A percentile compares a stretch with the other conserved stretches of the same genome.
Evolutionary conservation across 768 basidiomycete genomes (phyloP).

Genomic region (Inosperma sp.): DNA sequence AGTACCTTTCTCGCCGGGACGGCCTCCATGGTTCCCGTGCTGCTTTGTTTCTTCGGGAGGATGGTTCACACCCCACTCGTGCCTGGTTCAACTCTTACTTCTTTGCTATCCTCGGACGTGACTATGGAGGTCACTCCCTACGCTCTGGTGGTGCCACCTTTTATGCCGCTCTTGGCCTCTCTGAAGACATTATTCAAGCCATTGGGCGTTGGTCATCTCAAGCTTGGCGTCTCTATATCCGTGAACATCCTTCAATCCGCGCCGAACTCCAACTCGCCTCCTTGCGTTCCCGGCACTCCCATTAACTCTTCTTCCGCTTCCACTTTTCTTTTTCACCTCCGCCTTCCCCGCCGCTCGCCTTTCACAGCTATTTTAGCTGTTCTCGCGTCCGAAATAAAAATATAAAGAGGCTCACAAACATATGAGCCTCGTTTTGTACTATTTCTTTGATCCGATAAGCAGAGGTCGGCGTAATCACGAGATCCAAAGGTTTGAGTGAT

Average conservation of each 20-base stretch:
- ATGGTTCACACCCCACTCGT: not conserved
- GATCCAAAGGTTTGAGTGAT: too few relatives aligned
- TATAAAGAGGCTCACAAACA: too few relatives aligned
- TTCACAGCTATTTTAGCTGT: too few relatives aligned
- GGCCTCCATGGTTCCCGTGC: conserved; percentile 8
- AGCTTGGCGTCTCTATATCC: conserved; percentile 16
- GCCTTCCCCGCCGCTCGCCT: not conserved
- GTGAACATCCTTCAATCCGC: conserved; percentile 8
- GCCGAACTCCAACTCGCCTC: conserved; percentile 1
- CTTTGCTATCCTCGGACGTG: not conserved
- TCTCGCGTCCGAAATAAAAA: too few relatives aligned
- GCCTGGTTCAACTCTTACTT: not conserved
- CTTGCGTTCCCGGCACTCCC: not conserved
- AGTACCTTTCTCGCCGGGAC: conserved; percentile 16
- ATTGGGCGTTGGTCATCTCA: conserved; percentile 13
- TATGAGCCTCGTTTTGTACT: too few relatives aligned
- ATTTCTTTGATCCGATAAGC: too few relatives aligned
- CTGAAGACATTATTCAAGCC: conserved; percentile 13
- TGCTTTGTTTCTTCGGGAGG: not conserved
- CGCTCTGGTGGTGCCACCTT: conserved; percentile 16
- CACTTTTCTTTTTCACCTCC: not conserved
- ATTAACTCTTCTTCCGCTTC: not conserved
- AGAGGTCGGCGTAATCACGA: too few relatives aligned
- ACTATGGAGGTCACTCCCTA: conserved; percentile 4
- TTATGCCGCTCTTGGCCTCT: conserved; percentile 11